A percentile compares a stretch with the other conserved stretches of the same genome.
Conservation (phyloP, 306 rosid species). For the Mucuna pruriens region DNA sequence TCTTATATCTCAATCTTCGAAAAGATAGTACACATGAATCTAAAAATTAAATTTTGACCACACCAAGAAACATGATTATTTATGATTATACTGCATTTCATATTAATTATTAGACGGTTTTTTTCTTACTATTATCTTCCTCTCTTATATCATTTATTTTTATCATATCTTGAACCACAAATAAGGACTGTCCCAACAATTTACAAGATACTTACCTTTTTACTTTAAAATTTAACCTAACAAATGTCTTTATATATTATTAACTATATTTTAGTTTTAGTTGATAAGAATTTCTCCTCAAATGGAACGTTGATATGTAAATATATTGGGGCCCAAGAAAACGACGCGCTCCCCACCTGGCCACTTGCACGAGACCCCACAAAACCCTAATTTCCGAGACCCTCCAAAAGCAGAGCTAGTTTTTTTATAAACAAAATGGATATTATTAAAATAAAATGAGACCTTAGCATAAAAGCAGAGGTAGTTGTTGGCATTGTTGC, state of each 20-base stretch:
- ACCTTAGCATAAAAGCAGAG: conserved; percentile 58
- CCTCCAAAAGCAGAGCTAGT: conserved; percentile 52
- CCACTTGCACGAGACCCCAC: conserved; percentile 79
- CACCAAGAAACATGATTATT: no score
- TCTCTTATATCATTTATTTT: neutral
- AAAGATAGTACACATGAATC: no score
- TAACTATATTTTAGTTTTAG: neutral
- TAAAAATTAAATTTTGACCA: no score
- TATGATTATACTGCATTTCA: no score
- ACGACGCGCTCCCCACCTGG: conserved; percentile 57
- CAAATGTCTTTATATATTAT: neutral
- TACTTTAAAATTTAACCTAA: neutral
- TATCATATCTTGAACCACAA: neutral
- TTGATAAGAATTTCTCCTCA: conserved; percentile 6
- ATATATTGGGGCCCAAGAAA: conserved; percentile 28
- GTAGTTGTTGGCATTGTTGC: conserved; percentile 25
- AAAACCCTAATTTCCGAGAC: conserved; percentile 78
- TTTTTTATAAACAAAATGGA: no score
- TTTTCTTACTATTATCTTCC: neutral
- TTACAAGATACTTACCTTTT: neutral
- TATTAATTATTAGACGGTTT: no score
- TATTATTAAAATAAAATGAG: no score
- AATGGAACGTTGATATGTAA: neutral
- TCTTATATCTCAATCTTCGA: no score
- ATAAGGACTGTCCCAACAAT: neutral